phyloP scores from a whole-genome alignment of 1,139 yeast species.

The Pichia sp. region DNA sequence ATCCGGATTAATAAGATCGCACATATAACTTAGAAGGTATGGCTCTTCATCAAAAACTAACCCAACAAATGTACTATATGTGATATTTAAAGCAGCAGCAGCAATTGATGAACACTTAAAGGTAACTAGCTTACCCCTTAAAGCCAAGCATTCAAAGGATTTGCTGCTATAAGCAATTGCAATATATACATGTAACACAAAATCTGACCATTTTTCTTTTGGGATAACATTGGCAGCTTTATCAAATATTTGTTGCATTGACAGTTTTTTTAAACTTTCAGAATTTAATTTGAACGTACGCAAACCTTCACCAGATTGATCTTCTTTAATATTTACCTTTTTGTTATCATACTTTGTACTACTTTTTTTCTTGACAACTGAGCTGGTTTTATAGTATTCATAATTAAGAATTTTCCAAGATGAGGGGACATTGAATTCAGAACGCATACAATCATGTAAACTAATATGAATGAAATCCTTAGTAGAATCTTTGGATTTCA shows the following conservation, averaged over 20 bases:
- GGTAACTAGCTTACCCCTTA: conserved; percentile 55
- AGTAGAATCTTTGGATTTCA: conserved; percentile 8
- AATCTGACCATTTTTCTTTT: conserved; percentile 55
- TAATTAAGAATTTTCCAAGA: conserved; percentile 55
- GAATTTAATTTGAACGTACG: conserved; percentile 40
- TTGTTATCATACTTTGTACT: conserved; percentile 13
- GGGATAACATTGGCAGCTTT: conserved; percentile 58
- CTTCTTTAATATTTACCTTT: conserved; percentile 23
- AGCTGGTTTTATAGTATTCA: conserved; percentile 42
- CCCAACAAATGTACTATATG: conserved; percentile 51
- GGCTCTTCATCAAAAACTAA: conserved; percentile 72
- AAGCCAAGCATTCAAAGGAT: conserved; percentile 45
- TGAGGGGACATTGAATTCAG: conserved; percentile 43
- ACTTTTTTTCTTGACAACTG: background rate
- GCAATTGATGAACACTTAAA: conserved; percentile 67
- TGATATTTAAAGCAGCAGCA: conserved; percentile 43
- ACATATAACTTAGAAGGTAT: conserved; percentile 61
- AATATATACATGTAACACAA: conserved; percentile 53
- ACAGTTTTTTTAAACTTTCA: conserved; percentile 44
- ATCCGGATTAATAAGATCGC: conserved; percentile 62
- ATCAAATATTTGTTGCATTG: conserved; percentile 59
- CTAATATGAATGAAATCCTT: conserved; percentile 36
- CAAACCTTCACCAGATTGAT: conserved; percentile 36
- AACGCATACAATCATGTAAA: conserved; percentile 46
- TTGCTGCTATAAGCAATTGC: conserved; percentile 66